phyloP scores from a whole-genome alignment of 2,329 filamentous ascomycete genomes.

The Fusarium setosum region DNA sequence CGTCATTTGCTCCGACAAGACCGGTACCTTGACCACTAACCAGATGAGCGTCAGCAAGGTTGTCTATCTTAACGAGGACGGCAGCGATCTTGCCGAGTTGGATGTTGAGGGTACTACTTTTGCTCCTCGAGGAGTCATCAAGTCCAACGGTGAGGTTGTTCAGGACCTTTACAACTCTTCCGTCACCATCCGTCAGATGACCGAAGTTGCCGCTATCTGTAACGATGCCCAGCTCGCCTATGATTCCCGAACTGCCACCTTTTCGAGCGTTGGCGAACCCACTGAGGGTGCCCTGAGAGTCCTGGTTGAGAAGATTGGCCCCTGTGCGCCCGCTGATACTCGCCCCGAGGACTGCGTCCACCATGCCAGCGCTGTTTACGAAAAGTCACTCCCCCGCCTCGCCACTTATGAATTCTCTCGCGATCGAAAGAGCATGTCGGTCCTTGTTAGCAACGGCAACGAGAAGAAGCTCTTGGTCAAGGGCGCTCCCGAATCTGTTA shows the following conservation, averaged over 20 bases:
- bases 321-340: constrained; percentile 70
- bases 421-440: constrained; percentile 99
- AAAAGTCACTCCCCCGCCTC: constrained; percentile 77
- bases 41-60: constrained; percentile 99
- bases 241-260: constrained; percentile 79
- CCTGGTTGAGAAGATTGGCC: constrained; percentile 93
- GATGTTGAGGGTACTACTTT: constrained; percentile 95
- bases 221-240: constrained; percentile 89
- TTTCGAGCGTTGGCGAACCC: constrained; percentile 89
- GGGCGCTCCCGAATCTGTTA: constrained; percentile 92
- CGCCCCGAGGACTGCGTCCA: constrained; percentile 76
- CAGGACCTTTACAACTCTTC: constrained; percentile 77
- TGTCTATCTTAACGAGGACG: constrained; percentile 81
- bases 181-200: constrained; percentile 82
- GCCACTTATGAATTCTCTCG: constrained; percentile 97
- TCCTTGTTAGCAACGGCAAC: constrained; percentile 78
- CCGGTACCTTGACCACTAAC: constrained; percentile 96
- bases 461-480: constrained; percentile 91
- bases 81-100: constrained; percentile 82
- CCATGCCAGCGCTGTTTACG: constrained; percentile 86
- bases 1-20: constrained; percentile 99
- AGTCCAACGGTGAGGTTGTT: constrained; percentile 73
- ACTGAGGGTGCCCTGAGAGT: constrained; percentile 94
- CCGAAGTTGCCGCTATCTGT: constrained; percentile 79
- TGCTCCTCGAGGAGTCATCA: constrained; percentile 81